phyloP scores from a whole-genome alignment of 352 stramenopile species.

The Phytophthora pini region DNA sequence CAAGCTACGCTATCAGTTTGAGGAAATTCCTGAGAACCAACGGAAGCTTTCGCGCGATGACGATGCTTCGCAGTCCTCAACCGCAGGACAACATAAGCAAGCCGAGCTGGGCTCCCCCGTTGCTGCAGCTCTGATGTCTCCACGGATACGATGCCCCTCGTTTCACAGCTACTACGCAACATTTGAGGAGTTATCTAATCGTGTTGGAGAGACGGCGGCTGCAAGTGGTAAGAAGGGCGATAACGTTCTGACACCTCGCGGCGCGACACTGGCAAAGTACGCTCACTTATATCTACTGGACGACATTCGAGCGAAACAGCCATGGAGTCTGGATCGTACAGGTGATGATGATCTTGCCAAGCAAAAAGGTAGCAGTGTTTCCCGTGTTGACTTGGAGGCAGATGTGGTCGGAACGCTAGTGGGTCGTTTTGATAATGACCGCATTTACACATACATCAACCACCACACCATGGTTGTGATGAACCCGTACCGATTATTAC shows the following conservation, averaged over 20 bases:
- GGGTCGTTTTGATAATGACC: constrained; percentile 52
- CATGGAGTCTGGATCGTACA: constrained; percentile 61
- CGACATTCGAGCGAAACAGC: constrained; percentile 57
- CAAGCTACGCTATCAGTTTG: constrained; percentile 67
- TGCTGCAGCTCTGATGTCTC: constrained; percentile 23
- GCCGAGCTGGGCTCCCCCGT: constrained; percentile 11
- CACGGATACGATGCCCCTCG: constrained; percentile 60
- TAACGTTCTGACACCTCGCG: constrained; percentile 59
- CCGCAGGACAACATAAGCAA: constrained; percentile 10
- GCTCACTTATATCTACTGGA: constrained; percentile 75
- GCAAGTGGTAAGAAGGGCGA: background rate
- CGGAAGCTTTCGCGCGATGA: constrained; percentile 41
- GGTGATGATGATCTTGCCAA: constrained; percentile 50
- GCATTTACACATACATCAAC: constrained; percentile 69
- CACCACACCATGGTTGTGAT: constrained; percentile 71
- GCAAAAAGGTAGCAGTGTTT: background rate
- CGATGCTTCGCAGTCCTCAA: constrained; percentile 3
- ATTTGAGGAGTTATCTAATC: constrained; percentile 58
- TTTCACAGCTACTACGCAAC: constrained; percentile 82
- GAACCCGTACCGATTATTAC: constrained; percentile 78
- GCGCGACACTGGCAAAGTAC: constrained; percentile 81
- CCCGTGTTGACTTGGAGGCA: constrained; percentile 3
- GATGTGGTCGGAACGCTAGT: constrained; percentile 29
- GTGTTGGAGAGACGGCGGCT: constrained; percentile 8
- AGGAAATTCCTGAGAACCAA: constrained; percentile 74